Conservation (phyloP, 139 green algal genomes). For the Ettlia oleoabundans region DNA sequence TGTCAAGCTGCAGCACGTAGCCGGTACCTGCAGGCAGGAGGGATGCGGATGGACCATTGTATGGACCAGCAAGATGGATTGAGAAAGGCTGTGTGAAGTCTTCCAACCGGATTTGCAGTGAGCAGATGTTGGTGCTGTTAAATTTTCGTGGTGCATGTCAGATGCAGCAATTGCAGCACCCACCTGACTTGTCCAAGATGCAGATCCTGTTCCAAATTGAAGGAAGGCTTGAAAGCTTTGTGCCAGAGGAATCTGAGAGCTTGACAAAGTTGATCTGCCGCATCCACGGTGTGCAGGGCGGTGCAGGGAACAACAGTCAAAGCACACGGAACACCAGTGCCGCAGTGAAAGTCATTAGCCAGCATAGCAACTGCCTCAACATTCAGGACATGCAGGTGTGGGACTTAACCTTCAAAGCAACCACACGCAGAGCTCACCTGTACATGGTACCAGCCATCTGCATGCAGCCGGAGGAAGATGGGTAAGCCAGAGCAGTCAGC, state of each 20-base stretch:
- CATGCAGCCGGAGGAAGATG: neutral
- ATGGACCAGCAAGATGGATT: too few relatives aligned
- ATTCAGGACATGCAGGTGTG: too few relatives aligned
- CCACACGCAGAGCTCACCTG: conserved; percentile 36
- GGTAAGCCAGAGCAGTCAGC: neutral
- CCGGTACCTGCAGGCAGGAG: conserved; percentile 18
- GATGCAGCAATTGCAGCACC: too few relatives aligned
- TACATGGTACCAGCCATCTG: conserved; percentile 49
- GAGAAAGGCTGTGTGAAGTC: too few relatives aligned
- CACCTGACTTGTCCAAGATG: conserved; percentile 52
- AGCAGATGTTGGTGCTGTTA: neutral
- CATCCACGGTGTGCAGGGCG: too few relatives aligned
- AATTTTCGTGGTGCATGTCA: too few relatives aligned
- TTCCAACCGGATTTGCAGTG: too few relatives aligned
- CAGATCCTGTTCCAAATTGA: conserved; percentile 50
- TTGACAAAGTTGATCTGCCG: conserved; percentile 20
- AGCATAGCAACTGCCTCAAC: too few relatives aligned
- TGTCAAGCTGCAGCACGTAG: conserved; percentile 31
- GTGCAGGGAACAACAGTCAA: too few relatives aligned
- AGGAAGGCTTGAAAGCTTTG: neutral
- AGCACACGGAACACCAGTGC: too few relatives aligned
- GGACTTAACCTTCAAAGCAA: too few relatives aligned
- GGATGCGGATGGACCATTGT: neutral
- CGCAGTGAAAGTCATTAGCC: too few relatives aligned
- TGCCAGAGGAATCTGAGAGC: neutral